phyloP scores from a whole-genome alignment of 129 eudicot species.

The Daucus carota region DH1_v3.0 NC_030381.2:31533501-31534000 shows the following conservation, averaged over 20 bases:
- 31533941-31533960: conserved; percentile 33
- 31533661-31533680: background rate
- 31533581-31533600: background rate
- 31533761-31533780: conserved; percentile 23
- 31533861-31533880: conserved; percentile 68
- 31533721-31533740: background rate
- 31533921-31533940: conserved; percentile 44
- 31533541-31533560: no score
- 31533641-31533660: background rate
- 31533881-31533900: conserved; percentile 60
- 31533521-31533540: background rate
- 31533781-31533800: conserved; percentile 20
- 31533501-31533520: background rate
- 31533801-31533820: conserved; percentile 40
- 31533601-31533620: background rate
- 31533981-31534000: background rate
- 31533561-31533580: background rate
- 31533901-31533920: conserved; percentile 17
- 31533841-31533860: conserved; percentile 49
- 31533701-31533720: background rate
- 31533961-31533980: no score
- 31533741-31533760: background rate
- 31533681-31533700: background rate
- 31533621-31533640: background rate
- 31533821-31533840: conserved; percentile 69